Base-by-base conservation (phyloP, 768 basidiomycete genomes). In the Lactifluus pinguis region DNA sequence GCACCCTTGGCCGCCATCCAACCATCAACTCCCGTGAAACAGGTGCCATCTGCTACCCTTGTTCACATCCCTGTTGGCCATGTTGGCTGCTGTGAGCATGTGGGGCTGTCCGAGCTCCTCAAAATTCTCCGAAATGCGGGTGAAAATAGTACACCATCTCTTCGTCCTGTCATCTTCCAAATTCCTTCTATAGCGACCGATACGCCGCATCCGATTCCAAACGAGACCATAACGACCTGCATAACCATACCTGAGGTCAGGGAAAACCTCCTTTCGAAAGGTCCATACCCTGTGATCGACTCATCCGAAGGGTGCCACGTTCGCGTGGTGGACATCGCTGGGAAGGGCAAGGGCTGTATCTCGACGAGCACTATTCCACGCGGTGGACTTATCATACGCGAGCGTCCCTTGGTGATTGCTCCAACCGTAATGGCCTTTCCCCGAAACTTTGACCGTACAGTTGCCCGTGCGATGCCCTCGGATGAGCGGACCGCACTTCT, bases 381-480 rank as follows among this genome's bases (percentile, higher is more conserved):
- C 3, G 72, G 72, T 51, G 74, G 74, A 8, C 60, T 74, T 14
- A 72, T 78, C 49, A 61, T 76, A 13, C 65, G 62, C n/a, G 76
- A 78, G 51, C 73, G 76, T 4, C 75, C 76, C 1, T 66, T 77
- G 44, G 62, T 77, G 19, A 63, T 76, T 8, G 42, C 55, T 15
- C 70, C 70, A 6, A 57, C 44, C 30, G 53, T 52, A 6, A 59
- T 63, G 57, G 52, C 57, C 1, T 49, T 59, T 14, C 52, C 57
- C 6, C 38, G 57, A 11, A 55, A 49, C 38, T 59, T 53, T 41
- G 56, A 52, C 30, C 52, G 53, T 50, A 38, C 32, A 1, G 34
- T 56, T 25, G 42, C 45, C 17, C 63, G 29, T 10, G 53, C 62
- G 11, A 62, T 55, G 54, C 48, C 60, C 4, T 32, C 60, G 15